Evolutionary conservation across 2,329 filamentous ascomycete genomes (phyloP), one percentile per base, ranked within the genome.

Genomic region (Cytospora piceae): DNA sequence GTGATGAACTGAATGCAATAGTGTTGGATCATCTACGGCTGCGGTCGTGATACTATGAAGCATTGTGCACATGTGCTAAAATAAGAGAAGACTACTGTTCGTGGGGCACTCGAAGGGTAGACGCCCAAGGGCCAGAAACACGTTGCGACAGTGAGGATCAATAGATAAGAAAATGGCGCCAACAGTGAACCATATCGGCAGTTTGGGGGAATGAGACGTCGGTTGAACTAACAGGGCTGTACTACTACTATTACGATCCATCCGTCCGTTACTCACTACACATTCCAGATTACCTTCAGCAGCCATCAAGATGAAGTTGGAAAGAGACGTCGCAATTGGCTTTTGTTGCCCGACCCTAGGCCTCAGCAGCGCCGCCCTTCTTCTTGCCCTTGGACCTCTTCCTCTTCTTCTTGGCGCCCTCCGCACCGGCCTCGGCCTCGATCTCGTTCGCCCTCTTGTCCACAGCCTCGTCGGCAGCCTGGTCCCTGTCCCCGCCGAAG

Each of bases 311-410:
- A 49, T 27, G 2, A 12, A 22, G 27, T n/a, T 22, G 12, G 15
- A 27, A 11, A n/a, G 14, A 17, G 1, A 22, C 31, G 31, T 53
- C 54, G 22, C n/a, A 37, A 31, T 6, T 7, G 15, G 31, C n/a
- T n/a, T n/a, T 20, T 24, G 8, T 12, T 22, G 29, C 27, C 32
- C 51, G 54, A 12, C 20, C 39, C 61, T 57, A 67, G 11, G 61
- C 65, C 24, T 39, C 52, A 17, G 32, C 61, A 20, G 61, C 55
- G 11, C 68, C 55, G 11, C 68, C 73, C 69, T 74, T 77, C 70
- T 80, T 80, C 67, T 78, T 80, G 61, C 75, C 76, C 73, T 79
- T 81, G 61, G 82, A 82, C 71, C 83, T 81, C 79, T 83, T 85
- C 73, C 82, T 76, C 78, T 82, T 85, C 75, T 78, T 81, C 74